Conservation (phyloP, 108 stramenopile genomes). For the Stephanodiscus triporus region DNA sequence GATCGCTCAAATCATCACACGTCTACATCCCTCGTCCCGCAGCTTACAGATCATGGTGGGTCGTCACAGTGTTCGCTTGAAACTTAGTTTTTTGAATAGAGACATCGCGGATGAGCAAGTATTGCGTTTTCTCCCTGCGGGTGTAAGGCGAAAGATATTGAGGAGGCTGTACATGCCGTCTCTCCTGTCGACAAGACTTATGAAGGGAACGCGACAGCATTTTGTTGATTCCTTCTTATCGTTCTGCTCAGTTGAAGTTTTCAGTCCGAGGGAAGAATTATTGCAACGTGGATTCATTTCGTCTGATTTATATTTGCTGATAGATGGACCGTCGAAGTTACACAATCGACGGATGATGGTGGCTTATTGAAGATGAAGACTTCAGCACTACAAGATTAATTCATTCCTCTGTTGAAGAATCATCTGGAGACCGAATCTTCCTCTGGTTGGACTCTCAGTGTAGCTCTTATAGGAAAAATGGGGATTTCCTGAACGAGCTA, state of each 20-base stretch:
- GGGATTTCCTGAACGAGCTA: slow-evolving; percentile 7
- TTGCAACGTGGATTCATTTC: slow-evolving; percentile 48
- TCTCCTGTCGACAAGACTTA: slow-evolving; percentile 41
- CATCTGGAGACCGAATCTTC: too few relatives aligned
- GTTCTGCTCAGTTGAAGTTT: slow-evolving; percentile 57
- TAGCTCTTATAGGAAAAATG: slow-evolving; percentile 62
- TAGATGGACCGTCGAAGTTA: slow-evolving; percentile 43
- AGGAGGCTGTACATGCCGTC: slow-evolving; percentile 41
- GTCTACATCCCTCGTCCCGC: not conserved
- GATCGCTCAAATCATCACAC: not conserved
- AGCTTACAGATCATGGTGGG: slow-evolving; percentile 47
- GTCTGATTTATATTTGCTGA: slow-evolving; percentile 55
- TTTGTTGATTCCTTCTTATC: slow-evolving; percentile 64
- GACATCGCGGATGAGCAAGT: slow-evolving; percentile 61
- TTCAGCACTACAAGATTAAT: not conserved
- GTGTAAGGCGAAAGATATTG: slow-evolving; percentile 56
- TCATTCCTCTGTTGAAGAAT: too few relatives aligned
- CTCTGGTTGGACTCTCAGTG: slow-evolving; percentile 26
- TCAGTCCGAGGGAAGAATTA: slow-evolving; percentile 60
- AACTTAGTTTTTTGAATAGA: slow-evolving; percentile 48
- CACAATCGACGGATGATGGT: slow-evolving; percentile 39
- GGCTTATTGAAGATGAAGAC: slow-evolving; percentile 51
- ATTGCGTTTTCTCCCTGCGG: slow-evolving; percentile 49
- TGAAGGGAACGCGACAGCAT: slow-evolving; percentile 53
- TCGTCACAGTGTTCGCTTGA: slow-evolving; percentile 35